Evolutionary conservation across 2,329 filamentous ascomycete species (phyloP).

Genomic region (Fusarium odoratissimum): DNA sequence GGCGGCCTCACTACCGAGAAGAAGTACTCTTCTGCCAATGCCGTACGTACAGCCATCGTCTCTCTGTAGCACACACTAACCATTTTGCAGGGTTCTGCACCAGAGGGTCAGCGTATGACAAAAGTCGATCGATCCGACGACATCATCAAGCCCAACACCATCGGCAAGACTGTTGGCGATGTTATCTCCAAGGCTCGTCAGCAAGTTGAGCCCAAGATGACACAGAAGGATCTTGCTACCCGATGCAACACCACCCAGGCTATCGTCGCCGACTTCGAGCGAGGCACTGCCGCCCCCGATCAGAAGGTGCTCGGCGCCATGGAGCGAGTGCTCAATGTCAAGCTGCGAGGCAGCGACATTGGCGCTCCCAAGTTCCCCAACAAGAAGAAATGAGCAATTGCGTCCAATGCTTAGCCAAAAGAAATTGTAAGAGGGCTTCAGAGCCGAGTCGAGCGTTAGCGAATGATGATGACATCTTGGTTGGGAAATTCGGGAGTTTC

Average conservation of each 20-base stretch:
- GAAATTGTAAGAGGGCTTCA: constrained; percentile 41
- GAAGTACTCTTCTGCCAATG: constrained; percentile 83
- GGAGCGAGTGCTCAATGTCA: constrained; percentile 88
- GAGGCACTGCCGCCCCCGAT: constrained; percentile 80
- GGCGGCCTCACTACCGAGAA: constrained; percentile 89
- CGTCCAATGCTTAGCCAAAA: constrained; percentile 6
- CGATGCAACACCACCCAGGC: constrained; percentile 89
- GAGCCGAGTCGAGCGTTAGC: constrained; percentile 46
- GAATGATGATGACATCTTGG: constrained; percentile 45
- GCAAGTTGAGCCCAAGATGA: constrained; percentile 92
- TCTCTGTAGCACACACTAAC: constrained; percentile 24
- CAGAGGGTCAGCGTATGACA: constrained; percentile 92
- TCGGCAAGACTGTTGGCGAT: constrained; percentile 83
- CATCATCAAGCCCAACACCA: constrained; percentile 95
- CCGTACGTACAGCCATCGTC: constrained; percentile 50
- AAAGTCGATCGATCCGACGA: constrained; percentile 98
- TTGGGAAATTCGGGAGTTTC: constrained; percentile 44
- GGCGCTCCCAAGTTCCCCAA: constrained; percentile 85
- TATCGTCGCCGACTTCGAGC: constrained; percentile 87
- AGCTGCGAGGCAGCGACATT: constrained; percentile 87
- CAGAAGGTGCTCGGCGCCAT: constrained; percentile 83
- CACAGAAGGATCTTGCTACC: constrained; percentile 87
- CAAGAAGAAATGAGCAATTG: constrained; percentile 63
- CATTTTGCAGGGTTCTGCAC: constrained; percentile 42
- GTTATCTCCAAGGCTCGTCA: constrained; percentile 84